Evolutionary conservation across 1,284 basidiomycete species (phyloP).

Genomic region (Cryptococcus sp.): DNA sequence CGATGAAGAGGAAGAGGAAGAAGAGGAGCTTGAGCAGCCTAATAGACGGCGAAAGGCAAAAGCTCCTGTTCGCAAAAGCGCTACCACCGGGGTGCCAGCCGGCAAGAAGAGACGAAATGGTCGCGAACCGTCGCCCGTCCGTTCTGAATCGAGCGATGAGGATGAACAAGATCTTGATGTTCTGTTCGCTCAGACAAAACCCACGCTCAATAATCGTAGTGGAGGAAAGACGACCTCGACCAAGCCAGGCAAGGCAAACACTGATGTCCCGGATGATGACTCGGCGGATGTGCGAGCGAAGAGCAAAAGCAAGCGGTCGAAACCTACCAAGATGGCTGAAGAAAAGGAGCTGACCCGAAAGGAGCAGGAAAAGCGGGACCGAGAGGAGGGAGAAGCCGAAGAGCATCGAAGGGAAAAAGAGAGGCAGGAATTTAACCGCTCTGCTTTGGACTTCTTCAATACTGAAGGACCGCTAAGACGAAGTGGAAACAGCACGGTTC

Average conservation of each 20-base stretch:
- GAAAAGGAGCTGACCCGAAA: background rate
- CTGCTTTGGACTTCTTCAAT: slow-evolving; percentile 44
- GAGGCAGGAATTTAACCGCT: slow-evolving; percentile 15
- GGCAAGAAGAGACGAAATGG: slow-evolving; percentile 3
- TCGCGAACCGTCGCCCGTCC: slow-evolving; percentile 13
- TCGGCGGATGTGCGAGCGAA: background rate
- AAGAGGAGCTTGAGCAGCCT: slow-evolving; percentile 11
- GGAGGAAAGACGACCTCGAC: background rate
- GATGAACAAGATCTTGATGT: slow-evolving; percentile 18
- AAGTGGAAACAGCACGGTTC: slow-evolving; percentile 9
- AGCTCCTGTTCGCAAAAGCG: background rate
- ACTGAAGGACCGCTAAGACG: slow-evolving; percentile 25
- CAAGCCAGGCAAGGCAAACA: background rate
- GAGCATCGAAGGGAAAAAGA: slow-evolving; percentile 9
- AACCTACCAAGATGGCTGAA: background rate
- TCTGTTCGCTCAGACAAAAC: slow-evolving; percentile 12
- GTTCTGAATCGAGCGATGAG: slow-evolving; percentile 14
- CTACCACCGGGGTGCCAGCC: too few species aligned
- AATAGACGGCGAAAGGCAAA: slow-evolving; percentile 1
- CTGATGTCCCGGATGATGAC: background rate
- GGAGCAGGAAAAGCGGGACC: slow-evolving; percentile 6
- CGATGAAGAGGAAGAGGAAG: slow-evolving; percentile 22
- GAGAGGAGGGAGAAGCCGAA: slow-evolving; percentile 8
- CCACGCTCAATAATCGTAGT: background rate
- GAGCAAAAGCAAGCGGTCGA: background rate